Evolutionary conservation across 2,329 filamentous ascomycete genomes (phyloP).

Genomic region (Tolypocladium tundrense): DNA sequence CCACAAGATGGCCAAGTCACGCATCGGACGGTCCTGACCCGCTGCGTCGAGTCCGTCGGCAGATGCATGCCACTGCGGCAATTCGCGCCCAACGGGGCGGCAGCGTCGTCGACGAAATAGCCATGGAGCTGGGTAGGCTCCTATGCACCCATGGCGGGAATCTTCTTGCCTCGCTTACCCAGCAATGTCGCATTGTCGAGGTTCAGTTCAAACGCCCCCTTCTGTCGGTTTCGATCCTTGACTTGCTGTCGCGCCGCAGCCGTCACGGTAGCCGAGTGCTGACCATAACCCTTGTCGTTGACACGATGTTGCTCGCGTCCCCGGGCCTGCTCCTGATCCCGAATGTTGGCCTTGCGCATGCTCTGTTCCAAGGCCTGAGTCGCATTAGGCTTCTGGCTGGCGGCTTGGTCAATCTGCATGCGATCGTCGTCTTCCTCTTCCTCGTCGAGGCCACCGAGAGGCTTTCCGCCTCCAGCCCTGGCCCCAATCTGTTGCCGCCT

Average conservation of each 20-base stretch:
- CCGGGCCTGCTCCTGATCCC: constrained; percentile 30
- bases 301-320: constrained; percentile 23
- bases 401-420: constrained; percentile 54
- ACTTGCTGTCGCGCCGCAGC: constrained; percentile 77
- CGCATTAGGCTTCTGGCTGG: constrained; percentile 31
- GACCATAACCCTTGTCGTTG: constrained; percentile 66
- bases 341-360: constrained; percentile 73
- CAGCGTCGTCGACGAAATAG: background rate
- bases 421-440: constrained; percentile 51
- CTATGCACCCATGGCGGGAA: constrained; percentile 32
- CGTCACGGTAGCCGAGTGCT: constrained; percentile 76
- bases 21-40: background rate
- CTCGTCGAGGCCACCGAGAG: constrained; percentile 57
- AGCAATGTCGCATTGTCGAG: constrained; percentile 84
- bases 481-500: constrained; percentile 72
- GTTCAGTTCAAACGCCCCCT: constrained; percentile 83
- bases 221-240: constrained; percentile 52
- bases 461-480: constrained; percentile 54
- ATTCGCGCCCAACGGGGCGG: background rate
- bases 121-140: constrained; percentile 3
- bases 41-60: background rate
- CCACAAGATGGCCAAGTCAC: background rate
- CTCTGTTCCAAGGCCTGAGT: constrained; percentile 74
- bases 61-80: background rate
- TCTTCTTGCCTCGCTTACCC: constrained; percentile 54